Evolutionary conservation across 2,329 filamentous ascomycete genomes (phyloP), one percentile per base, ranked within the genome.

Genomic region (Trichoderma lentiforme): DNA sequence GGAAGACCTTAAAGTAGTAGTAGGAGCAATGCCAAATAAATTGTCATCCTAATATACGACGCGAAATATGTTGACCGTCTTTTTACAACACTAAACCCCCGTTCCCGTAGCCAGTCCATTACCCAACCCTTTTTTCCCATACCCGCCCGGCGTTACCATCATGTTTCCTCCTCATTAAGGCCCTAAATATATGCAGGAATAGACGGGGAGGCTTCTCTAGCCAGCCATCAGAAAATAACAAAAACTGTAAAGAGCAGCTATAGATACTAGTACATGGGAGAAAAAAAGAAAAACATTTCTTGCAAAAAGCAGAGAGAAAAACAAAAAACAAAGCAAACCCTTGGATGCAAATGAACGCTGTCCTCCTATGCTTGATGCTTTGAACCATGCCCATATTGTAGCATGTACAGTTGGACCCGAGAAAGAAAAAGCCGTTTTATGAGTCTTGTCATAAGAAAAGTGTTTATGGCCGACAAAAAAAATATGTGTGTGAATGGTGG

Each of bases 161-260:
- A 58, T 64, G 57, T 57, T 43, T 53, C 64, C 70, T 68, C 70
- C 70, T 72, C 64, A 72, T 72, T 72, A 72, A 34, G 43, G 60
- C 65, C 62, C 34, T 71, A 68, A 32, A 69, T 72, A 72, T 72
- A 34, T 68, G 63, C 70, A 72, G 32, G 57, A 51, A 63, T 36
- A 34, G 21, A 24, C 30, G 51, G 21, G 9, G 62, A 24, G 21
- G 64, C 32, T 11, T 63, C 64, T 57, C 64, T 47, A 36, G 51
- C 63, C 64, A 24, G 32, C 57, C 66, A 36, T 66, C 34, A 4
- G 11, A 4, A 43, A 69, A 36, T 0, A 30, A 32, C 56, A 60
- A 34, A 32, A 62, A 51, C 4, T 3, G 34, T n/a, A 43, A 43
- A n/a, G 15, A 43, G 15, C 47, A 58, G 28, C 9, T n/a, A 66